These are phyloP conservation scores for Melampsora medusae DNA, from an alignment of 1,284 basidiomycete species.

Conservation along the genomic window DNA sequence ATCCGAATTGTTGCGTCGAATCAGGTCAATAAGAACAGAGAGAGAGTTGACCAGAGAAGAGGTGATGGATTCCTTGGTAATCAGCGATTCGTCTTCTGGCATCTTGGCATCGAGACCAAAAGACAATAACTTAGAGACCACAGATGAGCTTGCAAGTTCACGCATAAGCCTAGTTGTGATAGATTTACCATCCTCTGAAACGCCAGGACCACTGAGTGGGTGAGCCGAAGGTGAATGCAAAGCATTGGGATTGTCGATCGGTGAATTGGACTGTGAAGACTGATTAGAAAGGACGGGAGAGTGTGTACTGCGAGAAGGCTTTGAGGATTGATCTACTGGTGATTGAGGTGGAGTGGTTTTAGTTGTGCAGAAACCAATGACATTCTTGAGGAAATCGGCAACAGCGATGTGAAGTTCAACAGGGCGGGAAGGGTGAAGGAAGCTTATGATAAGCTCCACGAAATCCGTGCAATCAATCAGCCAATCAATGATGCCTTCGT, in stretches of 20 bases:
- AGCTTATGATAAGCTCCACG: constrained; percentile 74
- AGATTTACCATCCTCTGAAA: constrained; percentile 79
- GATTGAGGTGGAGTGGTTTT: constrained; percentile 64
- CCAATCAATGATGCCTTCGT: constrained; percentile 71
- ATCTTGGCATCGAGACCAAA: constrained; percentile 32
- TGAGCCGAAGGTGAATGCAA: constrained; percentile 45
- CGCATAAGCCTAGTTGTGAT: constrained; percentile 69
- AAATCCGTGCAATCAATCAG: constrained; percentile 67
- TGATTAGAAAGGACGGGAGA: constrained; percentile 49
- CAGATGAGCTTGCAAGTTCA: constrained; percentile 34
- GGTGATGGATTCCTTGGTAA: constrained; percentile 71
- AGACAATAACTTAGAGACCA: constrained; percentile 33
- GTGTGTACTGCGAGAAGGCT: constrained; percentile 27
- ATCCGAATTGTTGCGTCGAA: constrained; percentile 97
- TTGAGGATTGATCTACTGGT: constrained; percentile 43
- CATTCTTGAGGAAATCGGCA: constrained; percentile 87
- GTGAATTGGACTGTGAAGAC: constrained; percentile 51
- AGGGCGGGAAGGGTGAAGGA: constrained; percentile 75
- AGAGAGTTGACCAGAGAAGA: constrained; percentile 87
- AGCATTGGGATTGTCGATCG: constrained; percentile 39
- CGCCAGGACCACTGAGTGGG: constrained; percentile 56
- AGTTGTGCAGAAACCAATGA: constrained; percentile 90
- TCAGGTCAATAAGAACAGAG: constrained; percentile 88
- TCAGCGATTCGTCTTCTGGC: constrained; percentile 50
- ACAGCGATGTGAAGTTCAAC: constrained; percentile 81